Conservation (phyloP, 2,329 filamentous ascomycete species). For the Diaporthe sp. region DNA sequence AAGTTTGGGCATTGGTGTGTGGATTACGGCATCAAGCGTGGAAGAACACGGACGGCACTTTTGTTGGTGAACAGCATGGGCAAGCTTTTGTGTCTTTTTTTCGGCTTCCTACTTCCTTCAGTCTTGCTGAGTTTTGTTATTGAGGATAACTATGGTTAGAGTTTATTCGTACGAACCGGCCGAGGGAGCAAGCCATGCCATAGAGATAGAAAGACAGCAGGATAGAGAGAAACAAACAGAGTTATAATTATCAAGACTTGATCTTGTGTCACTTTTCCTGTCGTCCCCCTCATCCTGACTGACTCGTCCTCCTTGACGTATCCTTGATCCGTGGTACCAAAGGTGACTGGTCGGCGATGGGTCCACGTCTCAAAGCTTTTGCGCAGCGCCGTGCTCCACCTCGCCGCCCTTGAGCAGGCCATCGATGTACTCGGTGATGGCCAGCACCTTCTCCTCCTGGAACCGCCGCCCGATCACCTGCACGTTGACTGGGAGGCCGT, state of each 20-base stretch:
- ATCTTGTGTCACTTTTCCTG: no score
- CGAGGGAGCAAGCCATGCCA: neutral
- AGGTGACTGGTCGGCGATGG: no score
- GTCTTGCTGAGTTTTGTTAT: neutral
- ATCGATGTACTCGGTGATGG: constrained; percentile 32
- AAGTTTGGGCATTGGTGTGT: constrained; percentile 1
- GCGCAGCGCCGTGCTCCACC: neutral
- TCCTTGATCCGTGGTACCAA: neutral
- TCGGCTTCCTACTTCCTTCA: neutral
- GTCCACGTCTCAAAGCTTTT: neutral
- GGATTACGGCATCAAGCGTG: constrained; percentile 15
- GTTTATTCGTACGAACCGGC: neutral
- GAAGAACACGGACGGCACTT: neutral
- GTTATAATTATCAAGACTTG: neutral
- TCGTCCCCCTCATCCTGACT: accelerated
- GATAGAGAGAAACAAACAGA: constrained; percentile 4
- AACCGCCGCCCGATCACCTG: constrained; percentile 29
- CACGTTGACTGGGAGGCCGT: constrained; percentile 25
- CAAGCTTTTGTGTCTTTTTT: neutral
- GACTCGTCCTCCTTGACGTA: neutral
- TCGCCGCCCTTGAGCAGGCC: neutral
- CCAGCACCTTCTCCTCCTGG: constrained; percentile 28
- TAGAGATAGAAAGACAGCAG: constrained; percentile 13
- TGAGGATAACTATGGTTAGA: constrained; percentile 14
- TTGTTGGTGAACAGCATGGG: constrained; percentile 21